Conservation (phyloP, 345 rosid species). For the Viola odorata region DNA sequence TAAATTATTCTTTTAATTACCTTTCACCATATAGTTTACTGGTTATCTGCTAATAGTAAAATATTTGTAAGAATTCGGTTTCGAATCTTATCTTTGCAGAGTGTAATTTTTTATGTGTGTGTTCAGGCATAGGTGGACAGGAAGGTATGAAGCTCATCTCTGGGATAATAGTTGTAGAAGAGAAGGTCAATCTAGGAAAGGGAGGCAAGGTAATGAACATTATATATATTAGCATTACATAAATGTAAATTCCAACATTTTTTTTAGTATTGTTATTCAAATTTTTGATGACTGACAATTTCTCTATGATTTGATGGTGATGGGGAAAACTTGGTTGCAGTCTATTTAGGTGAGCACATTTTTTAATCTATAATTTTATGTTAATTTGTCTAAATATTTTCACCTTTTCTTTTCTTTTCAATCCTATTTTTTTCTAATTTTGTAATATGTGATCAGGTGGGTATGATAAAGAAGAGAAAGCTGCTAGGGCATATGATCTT, state of each 20-base stretch:
- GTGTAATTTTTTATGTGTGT: slow-evolving; percentile 1
- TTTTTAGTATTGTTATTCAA: slow-evolving; percentile 12
- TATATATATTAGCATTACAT: no score
- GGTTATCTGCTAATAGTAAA: background rate
- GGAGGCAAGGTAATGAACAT: slow-evolving; percentile 68
- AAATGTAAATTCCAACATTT: background rate
- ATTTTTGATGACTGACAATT: slow-evolving; percentile 18
- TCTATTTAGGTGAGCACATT: slow-evolving; percentile 70
- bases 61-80: background rate
- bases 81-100: no score
- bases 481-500: slow-evolving; percentile 93
- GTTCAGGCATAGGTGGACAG: slow-evolving; percentile 94
- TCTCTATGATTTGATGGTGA: slow-evolving; percentile 4
- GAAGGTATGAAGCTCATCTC: slow-evolving; percentile 98
- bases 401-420: background rate
- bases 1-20: background rate
- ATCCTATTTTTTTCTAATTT: background rate
- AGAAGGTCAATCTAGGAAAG: slow-evolving; percentile 99
- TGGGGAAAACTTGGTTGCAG: slow-evolving; percentile 26
- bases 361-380: background rate
- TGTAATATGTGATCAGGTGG: slow-evolving; percentile 54
- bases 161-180: slow-evolving; percentile 99
- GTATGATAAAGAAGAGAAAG: slow-evolving; percentile 99
- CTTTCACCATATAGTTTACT: background rate
- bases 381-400: background rate